Percentiles rank a stretch among this genome's conserved stretches.
phyloP scores from a whole-genome alignment of 345 rosid species.

The Salix caprea region DNA sequence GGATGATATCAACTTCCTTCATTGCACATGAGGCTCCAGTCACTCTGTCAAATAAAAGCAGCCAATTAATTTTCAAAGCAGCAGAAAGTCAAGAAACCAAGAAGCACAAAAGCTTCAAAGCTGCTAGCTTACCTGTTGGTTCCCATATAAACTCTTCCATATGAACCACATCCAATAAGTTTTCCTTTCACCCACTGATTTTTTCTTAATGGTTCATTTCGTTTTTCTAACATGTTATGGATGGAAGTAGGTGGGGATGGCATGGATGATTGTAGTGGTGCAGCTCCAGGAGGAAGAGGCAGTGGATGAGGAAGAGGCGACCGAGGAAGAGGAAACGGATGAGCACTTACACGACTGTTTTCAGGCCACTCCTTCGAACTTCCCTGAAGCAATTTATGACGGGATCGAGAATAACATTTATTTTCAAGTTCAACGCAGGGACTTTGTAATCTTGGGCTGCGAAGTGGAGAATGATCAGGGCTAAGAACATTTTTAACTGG shows the following conservation, averaged over 20 bases:
- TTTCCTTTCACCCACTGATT: conserved; percentile 68
- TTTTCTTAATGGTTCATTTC: conserved; percentile 19
- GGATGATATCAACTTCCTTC: conserved; percentile 57
- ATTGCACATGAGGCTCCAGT: conserved; percentile 79
- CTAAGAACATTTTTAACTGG: conserved; percentile 23
- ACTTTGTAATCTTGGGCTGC: conserved; percentile 31
- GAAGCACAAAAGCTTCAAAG: conserved; percentile 6
- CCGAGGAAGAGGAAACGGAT: conserved; percentile 69
- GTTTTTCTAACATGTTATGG: conserved; percentile 26
- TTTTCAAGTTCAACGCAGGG: conserved; percentile 3
- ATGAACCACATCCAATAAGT: conserved; percentile 72
- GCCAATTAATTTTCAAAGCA: neutral
- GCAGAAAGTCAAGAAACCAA: conserved; percentile 4
- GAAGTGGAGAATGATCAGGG: conserved; percentile 34
- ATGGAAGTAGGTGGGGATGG: conserved; percentile 17
- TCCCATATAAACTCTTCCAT: conserved; percentile 63
- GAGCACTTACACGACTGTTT: conserved; percentile 31
- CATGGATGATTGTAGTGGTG: conserved; percentile 9
- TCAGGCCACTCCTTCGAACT: conserved; percentile 30
- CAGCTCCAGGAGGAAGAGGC: conserved; percentile 62
- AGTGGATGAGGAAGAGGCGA: conserved; percentile 69
- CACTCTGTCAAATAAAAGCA: conserved; percentile 32
- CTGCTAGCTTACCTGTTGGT: conserved; percentile 42
- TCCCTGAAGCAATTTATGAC: conserved; percentile 21
- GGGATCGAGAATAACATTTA: conserved; percentile 18